phyloP scores from a whole-genome alignment of 371 early-diverging fungal genomes.

The Syncephalastrum racemosum region DNA sequence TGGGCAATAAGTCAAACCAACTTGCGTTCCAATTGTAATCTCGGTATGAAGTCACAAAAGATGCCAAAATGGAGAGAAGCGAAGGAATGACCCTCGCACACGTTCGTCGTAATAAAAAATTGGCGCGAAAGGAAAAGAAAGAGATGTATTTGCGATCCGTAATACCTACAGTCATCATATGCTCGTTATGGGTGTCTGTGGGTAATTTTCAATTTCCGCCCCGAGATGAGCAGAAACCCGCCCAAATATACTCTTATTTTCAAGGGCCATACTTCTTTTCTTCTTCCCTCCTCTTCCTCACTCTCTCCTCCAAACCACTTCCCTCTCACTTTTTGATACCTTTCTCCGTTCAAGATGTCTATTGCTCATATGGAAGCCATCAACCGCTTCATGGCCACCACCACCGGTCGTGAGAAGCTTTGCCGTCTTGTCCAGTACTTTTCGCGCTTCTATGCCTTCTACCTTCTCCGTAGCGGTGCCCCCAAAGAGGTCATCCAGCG shows the following conservation, averaged over 20 bases:
- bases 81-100: no score
- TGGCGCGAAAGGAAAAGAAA: no score
- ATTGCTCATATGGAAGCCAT: constrained; percentile 30
- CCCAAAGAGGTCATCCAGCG: constrained; percentile 54
- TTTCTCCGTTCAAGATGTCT: constrained; percentile 24
- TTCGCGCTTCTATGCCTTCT: constrained; percentile 64
- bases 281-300: constrained; percentile 3
- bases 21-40: no score
- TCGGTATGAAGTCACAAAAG: no score
- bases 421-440: constrained; percentile 80
- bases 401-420: constrained; percentile 79
- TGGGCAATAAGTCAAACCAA: no score
- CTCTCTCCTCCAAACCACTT: constrained; percentile 2
- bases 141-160: no score
- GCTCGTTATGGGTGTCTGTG: no score
- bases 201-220: no score
- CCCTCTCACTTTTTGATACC: constrained; percentile 1
- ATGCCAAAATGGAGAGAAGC: no score
- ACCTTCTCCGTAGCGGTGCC: constrained; percentile 50
- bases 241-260: not conserved
- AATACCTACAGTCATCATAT: no score
- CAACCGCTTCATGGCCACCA: constrained; percentile 58
- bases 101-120: no score
- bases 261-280: not conserved
- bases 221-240: no score